Evolutionary conservation across 2,329 filamentous ascomycete species (phyloP).

Genomic region (Botrytis paeoniae): DNA sequence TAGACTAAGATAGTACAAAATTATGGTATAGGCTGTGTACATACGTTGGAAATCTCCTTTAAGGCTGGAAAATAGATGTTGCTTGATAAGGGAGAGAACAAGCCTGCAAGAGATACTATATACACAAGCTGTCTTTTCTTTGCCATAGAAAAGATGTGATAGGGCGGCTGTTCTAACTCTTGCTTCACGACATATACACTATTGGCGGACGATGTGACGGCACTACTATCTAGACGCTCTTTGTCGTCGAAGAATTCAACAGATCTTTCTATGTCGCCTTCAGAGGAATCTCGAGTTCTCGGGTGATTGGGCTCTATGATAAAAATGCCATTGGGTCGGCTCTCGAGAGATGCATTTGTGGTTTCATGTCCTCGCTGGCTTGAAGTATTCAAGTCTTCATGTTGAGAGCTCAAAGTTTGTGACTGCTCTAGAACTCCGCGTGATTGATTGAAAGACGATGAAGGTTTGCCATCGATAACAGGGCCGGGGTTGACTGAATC

Average conservation of each 20-base stretch:
- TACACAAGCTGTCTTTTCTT: constrained; percentile 47
- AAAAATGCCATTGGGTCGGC: constrained; percentile 1
- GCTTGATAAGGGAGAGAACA: constrained; percentile 27
- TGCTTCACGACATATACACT: constrained; percentile 2
- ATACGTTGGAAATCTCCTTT: constrained; percentile 8
- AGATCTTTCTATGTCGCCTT: not conserved
- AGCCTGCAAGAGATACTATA: constrained; percentile 35
- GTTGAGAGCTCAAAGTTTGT: not conserved
- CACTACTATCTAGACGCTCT: not conserved
- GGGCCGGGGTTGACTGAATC: not conserved
- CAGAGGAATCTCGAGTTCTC: not conserved
- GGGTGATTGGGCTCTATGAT: constrained; percentile 10
- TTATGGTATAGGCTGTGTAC: not conserved
- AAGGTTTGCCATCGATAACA: constrained; percentile 4
- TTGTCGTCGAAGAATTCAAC: not conserved
- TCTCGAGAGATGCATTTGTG: not conserved
- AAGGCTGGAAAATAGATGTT: constrained; percentile 29
- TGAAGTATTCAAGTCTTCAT: not conserved
- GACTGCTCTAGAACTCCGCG: not conserved
- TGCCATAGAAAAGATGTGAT: constrained; percentile 29
- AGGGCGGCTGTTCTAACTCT: constrained; percentile 24
- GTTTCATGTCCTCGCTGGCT: not conserved
- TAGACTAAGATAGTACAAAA: not conserved
- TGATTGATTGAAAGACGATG: not conserved
- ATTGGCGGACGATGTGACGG: constrained; percentile 1